Evolutionary conservation across 2,329 filamentous ascomycete genomes (phyloP).

Genomic region (Trichoderma endophyticum): DNA sequence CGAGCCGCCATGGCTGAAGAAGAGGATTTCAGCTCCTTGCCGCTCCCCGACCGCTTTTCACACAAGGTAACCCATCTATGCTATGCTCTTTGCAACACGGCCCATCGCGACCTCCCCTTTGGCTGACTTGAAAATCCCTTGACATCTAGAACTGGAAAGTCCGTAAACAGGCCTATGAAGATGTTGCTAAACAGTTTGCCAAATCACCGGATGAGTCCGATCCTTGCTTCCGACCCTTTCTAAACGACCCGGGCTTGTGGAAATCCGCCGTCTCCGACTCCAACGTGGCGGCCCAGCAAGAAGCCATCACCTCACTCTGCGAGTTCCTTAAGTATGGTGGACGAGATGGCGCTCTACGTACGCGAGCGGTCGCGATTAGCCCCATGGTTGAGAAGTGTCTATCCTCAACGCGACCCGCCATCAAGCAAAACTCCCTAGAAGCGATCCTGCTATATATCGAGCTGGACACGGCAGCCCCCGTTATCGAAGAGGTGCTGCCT

Average conservation of each 20-base stretch:
- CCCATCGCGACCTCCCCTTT: not conserved
- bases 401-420: constrained; percentile 79
- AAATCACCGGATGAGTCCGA: constrained; percentile 80
- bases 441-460: constrained; percentile 86
- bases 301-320: constrained; percentile 82
- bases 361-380: constrained; percentile 69
- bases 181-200: constrained; percentile 83
- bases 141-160: constrained; percentile 81
- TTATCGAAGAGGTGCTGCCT: constrained; percentile 87
- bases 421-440: constrained; percentile 83
- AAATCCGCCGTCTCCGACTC: constrained; percentile 90
- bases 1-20: constrained; percentile 70
- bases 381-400: constrained; percentile 90
- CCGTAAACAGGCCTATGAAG: constrained; percentile 90
- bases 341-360: constrained; percentile 72
- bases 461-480: constrained; percentile 76
- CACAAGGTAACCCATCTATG: constrained; percentile 62
- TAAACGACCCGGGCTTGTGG: constrained; percentile 82
- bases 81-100: constrained; percentile 14
- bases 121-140: not conserved
- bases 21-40: constrained; percentile 77
- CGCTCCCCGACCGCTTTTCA: constrained; percentile 73
- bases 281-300: constrained; percentile 94
- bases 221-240: constrained; percentile 80
- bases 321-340: constrained; percentile 91